These are phyloP conservation scores for Paramecium pentaurelia DNA, from an alignment of 73 alveolate species.

Conservation along the genomic window DNA sequence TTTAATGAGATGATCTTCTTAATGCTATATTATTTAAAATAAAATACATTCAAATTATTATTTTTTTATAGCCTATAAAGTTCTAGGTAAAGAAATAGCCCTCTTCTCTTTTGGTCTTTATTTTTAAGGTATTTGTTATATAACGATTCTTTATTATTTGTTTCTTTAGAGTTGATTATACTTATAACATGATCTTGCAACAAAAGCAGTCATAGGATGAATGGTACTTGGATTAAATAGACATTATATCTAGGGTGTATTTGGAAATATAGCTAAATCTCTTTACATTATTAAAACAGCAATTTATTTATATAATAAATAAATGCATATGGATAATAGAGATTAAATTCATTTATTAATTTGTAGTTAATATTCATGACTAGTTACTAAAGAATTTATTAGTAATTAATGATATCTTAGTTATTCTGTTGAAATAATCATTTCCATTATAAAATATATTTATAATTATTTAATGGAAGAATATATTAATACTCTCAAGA, in stretches of 20 bases:
- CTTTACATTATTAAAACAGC: background rate
- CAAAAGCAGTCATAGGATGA: slow-evolving; percentile 43
- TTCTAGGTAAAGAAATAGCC: background rate
- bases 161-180: background rate
- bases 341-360: background rate
- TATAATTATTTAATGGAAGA: background rate
- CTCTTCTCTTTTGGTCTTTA: background rate
- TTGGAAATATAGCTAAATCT: background rate
- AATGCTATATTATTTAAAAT: background rate
- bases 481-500: background rate
- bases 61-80: background rate
- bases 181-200: slow-evolving; percentile 22
- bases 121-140: background rate
- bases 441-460: background rate
- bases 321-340: background rate
- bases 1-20: background rate
- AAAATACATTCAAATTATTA: background rate
- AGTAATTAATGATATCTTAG: background rate
- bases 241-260: background rate
- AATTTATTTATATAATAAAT: background rate
- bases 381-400: background rate
- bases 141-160: slow-evolving; percentile 6
- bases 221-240: background rate
- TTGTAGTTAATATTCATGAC: background rate
- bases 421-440: background rate